Percentiles rank a stretch among this genome's conserved stretches.
phyloP scores from a whole-genome alignment of 2,329 filamentous ascomycete species.

The Sporothrix brunneoviolacea region DNA sequence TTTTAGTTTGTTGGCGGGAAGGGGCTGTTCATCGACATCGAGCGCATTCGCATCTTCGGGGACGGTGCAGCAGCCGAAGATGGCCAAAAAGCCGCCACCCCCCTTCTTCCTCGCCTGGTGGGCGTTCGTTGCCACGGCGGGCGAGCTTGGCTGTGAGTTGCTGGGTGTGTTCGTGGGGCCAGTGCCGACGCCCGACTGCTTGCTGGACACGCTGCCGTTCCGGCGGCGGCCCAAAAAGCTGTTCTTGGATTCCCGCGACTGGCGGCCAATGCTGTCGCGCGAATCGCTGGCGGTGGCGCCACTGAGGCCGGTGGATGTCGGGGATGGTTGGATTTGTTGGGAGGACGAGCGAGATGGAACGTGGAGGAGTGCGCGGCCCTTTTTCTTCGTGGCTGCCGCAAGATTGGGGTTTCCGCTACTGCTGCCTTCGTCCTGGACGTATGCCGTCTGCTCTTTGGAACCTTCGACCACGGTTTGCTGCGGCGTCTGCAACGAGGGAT shows the following conservation, averaged over 20 bases:
- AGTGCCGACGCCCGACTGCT: constrained; percentile 49
- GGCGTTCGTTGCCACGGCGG: constrained; percentile 36
- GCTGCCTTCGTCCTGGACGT: constrained; percentile 35
- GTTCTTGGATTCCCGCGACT: constrained; percentile 59
- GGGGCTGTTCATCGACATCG: constrained; percentile 47
- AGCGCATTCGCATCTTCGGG: constrained; percentile 52
- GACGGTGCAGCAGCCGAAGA: constrained; percentile 61
- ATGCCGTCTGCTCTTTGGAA: constrained; percentile 37
- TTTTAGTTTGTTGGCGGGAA: constrained; percentile 49
- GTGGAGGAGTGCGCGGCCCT: constrained; percentile 46
- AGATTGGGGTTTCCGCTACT: constrained; percentile 12
- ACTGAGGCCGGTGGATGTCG: constrained; percentile 53
- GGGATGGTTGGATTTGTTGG: constrained; percentile 52
- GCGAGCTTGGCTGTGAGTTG: constrained; percentile 47
- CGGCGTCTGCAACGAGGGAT: constrained; percentile 29
- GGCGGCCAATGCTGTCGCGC: constrained; percentile 55
- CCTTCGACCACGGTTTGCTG: constrained; percentile 28
- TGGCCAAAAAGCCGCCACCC: constrained; percentile 42
- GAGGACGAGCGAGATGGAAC: constrained; percentile 58
- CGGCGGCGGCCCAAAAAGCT: constrained; percentile 57
- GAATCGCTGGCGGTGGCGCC: constrained; percentile 53
- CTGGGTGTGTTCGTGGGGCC: constrained; percentile 43
- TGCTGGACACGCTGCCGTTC: constrained; percentile 63
- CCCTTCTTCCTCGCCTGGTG: constrained; percentile 47
- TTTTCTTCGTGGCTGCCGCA: constrained; percentile 29